These are phyloP conservation scores for Pseudogymnoascus sp. DNA, from an alignment of 2,329 filamentous ascomycete species.

Conservation along the genomic window DNA sequence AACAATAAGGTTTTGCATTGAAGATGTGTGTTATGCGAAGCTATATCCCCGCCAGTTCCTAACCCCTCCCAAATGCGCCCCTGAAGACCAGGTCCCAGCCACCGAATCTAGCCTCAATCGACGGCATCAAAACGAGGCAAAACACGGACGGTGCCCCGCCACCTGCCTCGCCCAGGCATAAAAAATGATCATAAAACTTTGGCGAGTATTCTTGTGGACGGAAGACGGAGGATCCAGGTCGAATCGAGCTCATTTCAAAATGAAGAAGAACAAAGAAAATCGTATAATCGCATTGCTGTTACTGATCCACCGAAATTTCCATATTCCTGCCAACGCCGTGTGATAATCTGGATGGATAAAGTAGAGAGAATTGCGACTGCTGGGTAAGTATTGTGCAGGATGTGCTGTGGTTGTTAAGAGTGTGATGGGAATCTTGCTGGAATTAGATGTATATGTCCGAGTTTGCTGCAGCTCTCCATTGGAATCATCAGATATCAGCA, in stretches of 20 bases:
- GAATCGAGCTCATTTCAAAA: constrained; percentile 1
- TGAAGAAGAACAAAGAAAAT: constrained; percentile 5
- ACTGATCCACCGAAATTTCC: background rate
- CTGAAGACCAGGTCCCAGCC: constrained; percentile 1
- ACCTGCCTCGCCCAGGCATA: background rate
- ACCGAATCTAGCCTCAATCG: constrained; percentile 5
- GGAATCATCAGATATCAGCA: background rate
- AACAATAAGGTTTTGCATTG: constrained; percentile 1
- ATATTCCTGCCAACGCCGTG: background rate
- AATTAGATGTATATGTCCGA: constrained; percentile 3
- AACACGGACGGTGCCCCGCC: background rate
- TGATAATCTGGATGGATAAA: constrained; percentile 7
- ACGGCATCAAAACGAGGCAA: background rate
- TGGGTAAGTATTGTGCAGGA: constrained; percentile 1
- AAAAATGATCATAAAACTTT: background rate
- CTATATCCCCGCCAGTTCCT: constrained; percentile 1
- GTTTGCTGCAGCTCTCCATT: background rate
- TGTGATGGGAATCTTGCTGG: background rate
- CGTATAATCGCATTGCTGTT: constrained; percentile 7
- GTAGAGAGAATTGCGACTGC: background rate
- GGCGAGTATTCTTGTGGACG: constrained; percentile 1
- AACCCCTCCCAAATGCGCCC: constrained; percentile 3
- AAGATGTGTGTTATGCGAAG: background rate
- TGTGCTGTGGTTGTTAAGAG: constrained; percentile 1
- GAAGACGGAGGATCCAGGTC: background rate